These are phyloP conservation scores for Lotmaria passim DNA, from an alignment of 208 protist species.

Conservation along the genomic window DNA sequence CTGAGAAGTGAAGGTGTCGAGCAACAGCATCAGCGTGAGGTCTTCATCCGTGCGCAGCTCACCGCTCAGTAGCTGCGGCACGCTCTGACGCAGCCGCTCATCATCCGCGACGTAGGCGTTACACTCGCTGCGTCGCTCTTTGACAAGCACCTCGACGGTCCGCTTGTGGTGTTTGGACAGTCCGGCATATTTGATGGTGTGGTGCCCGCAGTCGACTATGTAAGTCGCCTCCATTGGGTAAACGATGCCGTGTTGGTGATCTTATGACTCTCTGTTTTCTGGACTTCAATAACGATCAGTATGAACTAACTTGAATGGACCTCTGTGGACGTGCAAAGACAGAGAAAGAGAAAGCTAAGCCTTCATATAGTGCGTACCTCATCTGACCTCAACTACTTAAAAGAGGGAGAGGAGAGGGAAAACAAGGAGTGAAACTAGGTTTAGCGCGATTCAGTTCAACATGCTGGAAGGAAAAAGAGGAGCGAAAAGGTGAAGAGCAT, in stretches of 20 bases:
- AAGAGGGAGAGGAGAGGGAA: no score
- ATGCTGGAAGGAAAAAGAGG: no score
- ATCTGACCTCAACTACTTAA: no score
- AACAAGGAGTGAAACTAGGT: no score
- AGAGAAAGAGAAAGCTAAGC: no score
- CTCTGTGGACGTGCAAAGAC: no score
- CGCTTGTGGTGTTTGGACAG: slow-evolving; percentile 37
- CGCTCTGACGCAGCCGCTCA: slow-evolving; percentile 25
- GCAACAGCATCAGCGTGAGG: slow-evolving; percentile 60
- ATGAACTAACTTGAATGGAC: no score
- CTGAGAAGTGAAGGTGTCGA: slow-evolving; percentile 58
- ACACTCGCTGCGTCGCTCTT: slow-evolving; percentile 26
- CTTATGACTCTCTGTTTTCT: no score
- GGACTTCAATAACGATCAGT: no score
- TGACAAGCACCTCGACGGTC: slow-evolving; percentile 19
- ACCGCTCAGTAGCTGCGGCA: slow-evolving; percentile 27
- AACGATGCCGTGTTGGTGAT: background rate
- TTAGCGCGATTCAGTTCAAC: no score
- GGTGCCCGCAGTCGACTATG: slow-evolving; percentile 63
- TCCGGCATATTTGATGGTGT: slow-evolving; percentile 64
- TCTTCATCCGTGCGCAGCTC: slow-evolving; percentile 46
- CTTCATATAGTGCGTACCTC: no score
- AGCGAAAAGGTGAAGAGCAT: no score
- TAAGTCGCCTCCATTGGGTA: slow-evolving; percentile 40
- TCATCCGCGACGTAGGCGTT: slow-evolving; percentile 28